A percentile compares a stretch with the other conserved stretches of the same genome.
Evolutionary conservation across 352 stramenopile species (phyloP).

Genomic region (Phytophthora ohioensis): DNA sequence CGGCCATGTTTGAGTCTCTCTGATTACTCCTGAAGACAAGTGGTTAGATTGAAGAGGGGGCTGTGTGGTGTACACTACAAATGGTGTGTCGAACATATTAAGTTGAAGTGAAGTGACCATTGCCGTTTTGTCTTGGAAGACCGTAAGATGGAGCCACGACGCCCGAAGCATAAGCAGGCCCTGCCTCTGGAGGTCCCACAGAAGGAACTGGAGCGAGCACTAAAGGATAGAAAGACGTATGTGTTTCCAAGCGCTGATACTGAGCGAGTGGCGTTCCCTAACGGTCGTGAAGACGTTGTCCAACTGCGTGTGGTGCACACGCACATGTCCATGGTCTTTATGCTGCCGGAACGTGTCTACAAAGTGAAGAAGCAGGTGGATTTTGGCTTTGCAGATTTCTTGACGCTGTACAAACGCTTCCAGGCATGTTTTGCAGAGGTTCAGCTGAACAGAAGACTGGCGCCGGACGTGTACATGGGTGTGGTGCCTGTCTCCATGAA

Average conservation of each 20-base stretch:
- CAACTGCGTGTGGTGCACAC: constrained; percentile 63
- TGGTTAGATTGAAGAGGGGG: constrained; percentile 29
- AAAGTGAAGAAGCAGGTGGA: constrained; percentile 84
- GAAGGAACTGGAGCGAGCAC: constrained; percentile 55
- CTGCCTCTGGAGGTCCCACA: constrained; percentile 54
- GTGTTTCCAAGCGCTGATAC: constrained; percentile 6
- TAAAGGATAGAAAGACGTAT: constrained; percentile 6
- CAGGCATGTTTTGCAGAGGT: constrained; percentile 76
- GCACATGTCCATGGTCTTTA: constrained; percentile 81
- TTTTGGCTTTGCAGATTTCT: constrained; percentile 81
- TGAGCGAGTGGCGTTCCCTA: constrained; percentile 37
- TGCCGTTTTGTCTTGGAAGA: neutral
- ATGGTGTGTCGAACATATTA: neutral
- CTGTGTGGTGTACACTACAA: neutral
- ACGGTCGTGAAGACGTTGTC: constrained; percentile 1
- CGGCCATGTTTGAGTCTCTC: constrained; percentile 28
- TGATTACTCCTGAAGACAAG: constrained; percentile 36
- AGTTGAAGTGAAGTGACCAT: constrained; percentile 15
- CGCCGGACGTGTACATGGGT: constrained; percentile 69
- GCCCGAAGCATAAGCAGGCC: constrained; percentile 74
- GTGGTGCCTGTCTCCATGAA: constrained; percentile 78
- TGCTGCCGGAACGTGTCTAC: constrained; percentile 67
- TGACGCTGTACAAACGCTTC: constrained; percentile 77
- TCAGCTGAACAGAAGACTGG: constrained; percentile 76
- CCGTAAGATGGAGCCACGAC: constrained; percentile 57